A percentile compares a stretch with the other conserved stretches of the same genome.
These are phyloP conservation scores for Lentinula detonsa DNA, from an alignment of 768 basidiomycete genomes.

Conservation along the genomic window DNA sequence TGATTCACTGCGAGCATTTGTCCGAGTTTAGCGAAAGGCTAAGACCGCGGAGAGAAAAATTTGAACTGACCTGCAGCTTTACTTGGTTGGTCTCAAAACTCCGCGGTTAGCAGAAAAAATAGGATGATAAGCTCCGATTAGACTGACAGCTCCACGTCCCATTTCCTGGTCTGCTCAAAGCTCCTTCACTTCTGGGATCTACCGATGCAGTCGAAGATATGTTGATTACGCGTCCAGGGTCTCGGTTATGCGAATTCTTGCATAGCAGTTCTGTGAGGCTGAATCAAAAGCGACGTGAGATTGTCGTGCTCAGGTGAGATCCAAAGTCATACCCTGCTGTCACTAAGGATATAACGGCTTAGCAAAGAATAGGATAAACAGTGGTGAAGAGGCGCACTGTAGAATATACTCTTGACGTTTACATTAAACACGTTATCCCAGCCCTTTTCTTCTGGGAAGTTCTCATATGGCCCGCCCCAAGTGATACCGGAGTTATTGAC, in stretches of 20 bases:
- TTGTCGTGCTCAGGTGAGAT: slow-evolving; percentile 29
- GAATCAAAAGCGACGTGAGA: slow-evolving; percentile 12
- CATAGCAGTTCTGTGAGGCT: slow-evolving; percentile 50
- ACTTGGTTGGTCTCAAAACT: slow-evolving; percentile 59
- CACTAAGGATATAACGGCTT: slow-evolving; percentile 22
- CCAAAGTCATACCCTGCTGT: slow-evolving; percentile 29
- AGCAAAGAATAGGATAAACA: not conserved
- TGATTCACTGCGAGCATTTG: slow-evolving; percentile 53
- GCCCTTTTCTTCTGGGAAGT: slow-evolving; percentile 75
- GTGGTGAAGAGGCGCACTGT: slow-evolving; percentile 40
- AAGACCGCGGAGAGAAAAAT: not conserved
- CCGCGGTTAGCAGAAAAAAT: not conserved
- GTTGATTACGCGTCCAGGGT: slow-evolving; percentile 78
- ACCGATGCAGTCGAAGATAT: slow-evolving; percentile 69
- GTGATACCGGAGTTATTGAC: slow-evolving; percentile 80
- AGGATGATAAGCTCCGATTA: not conserved
- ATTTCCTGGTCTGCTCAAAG: slow-evolving; percentile 44
- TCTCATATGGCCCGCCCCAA: slow-evolving; percentile 68
- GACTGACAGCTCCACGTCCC: slow-evolving; percentile 79
- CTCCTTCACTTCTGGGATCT: slow-evolving; percentile 42
- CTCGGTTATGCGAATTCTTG: slow-evolving; percentile 55
- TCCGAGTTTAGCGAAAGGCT: not conserved
- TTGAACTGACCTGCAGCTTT: slow-evolving; percentile 65
- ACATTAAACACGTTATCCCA: slow-evolving; percentile 83
- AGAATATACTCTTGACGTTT: slow-evolving; percentile 84